Conservation (phyloP, 768 basidiomycete species). For the Vararia minispora region DNA sequence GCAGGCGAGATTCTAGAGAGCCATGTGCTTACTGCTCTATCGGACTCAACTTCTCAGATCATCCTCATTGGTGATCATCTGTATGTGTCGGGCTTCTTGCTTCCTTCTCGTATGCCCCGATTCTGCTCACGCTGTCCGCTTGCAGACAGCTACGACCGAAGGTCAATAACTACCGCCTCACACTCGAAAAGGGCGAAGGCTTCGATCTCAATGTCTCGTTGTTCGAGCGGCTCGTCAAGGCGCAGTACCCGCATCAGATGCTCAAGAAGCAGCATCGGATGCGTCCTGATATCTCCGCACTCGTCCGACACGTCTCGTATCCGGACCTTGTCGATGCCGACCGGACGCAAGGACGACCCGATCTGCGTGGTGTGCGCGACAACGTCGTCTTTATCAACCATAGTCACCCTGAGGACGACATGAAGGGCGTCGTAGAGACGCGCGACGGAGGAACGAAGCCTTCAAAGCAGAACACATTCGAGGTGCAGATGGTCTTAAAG, state of each 20-base stretch:
- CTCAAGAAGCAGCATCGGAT: conserved; percentile 56
- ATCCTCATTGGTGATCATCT: conserved; percentile 67
- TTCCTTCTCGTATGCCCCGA: not conserved
- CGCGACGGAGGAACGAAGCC: conserved; percentile 34
- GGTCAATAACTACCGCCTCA: conserved; percentile 52
- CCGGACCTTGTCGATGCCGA: conserved; percentile 49
- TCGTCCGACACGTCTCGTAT: conserved; percentile 54
- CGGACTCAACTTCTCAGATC: conserved; percentile 33
- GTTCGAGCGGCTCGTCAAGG: conserved; percentile 56
- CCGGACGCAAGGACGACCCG: conserved; percentile 34
- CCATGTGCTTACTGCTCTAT: conserved; percentile 50
- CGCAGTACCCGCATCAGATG: conserved; percentile 48
- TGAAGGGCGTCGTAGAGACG: conserved; percentile 28
- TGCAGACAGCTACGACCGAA: conserved; percentile 67
- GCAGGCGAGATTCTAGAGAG: conserved; percentile 66
- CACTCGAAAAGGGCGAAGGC: conserved; percentile 57
- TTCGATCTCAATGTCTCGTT: conserved; percentile 57
- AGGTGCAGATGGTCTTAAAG: conserved; percentile 53
- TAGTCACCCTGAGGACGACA: conserved; percentile 39
- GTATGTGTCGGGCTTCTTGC: too few species aligned
- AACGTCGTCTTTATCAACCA: conserved; percentile 58
- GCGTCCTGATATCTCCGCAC: conserved; percentile 59
- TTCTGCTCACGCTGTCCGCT: not conserved
- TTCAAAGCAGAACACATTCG: conserved; percentile 51
- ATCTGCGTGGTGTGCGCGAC: conserved; percentile 42